A percentile compares a stretch with the other conserved stretches of the same genome.
Evolutionary conservation across 441 rosid species (phyloP).

Genomic region (Populus hybrid): DNA sequence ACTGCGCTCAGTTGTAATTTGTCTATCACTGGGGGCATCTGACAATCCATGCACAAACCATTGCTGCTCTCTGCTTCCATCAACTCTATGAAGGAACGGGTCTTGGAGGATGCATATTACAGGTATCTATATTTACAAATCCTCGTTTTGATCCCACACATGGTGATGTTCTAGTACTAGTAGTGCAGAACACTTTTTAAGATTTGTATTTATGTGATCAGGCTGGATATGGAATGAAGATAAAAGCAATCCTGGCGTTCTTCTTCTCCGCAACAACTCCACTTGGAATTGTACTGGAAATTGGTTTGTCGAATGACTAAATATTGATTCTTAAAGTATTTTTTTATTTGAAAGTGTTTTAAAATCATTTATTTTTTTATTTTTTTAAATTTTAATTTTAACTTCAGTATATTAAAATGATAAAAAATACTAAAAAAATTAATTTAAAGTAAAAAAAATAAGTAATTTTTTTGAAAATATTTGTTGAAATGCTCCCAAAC

Average conservation of each 20-base stretch:
- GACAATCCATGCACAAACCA: conserved; percentile 33
- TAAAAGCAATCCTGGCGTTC: conserved; percentile 26
- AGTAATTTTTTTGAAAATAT: too few relatives aligned
- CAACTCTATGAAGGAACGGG: conserved; percentile 54
- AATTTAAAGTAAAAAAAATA: neutral
- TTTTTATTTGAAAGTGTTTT: too few relatives aligned
- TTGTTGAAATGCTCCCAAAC: too few relatives aligned
- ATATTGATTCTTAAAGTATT: neutral
- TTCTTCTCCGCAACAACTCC: conserved; percentile 39
- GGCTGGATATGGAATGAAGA: conserved; percentile 29
- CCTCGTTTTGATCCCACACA: too few relatives aligned
- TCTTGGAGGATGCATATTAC: conserved; percentile 35
- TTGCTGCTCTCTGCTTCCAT: conserved; percentile 53
- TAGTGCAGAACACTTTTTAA: neutral
- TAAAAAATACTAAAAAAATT: too few relatives aligned
- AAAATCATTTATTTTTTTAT: neutral
- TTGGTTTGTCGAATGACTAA: conserved; percentile 26
- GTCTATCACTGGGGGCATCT: conserved; percentile 42
- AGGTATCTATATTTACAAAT: conserved; percentile 2
- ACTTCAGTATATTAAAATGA: too few relatives aligned
- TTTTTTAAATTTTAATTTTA: neutral
- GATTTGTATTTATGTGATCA: neutral
- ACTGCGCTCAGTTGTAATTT: conserved; percentile 46
- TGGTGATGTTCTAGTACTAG: too few relatives aligned
- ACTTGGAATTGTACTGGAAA: conserved; percentile 26